phyloP scores from a whole-genome alignment of 805 yeast species.

The Nakazawaea siamensis region DNA sequence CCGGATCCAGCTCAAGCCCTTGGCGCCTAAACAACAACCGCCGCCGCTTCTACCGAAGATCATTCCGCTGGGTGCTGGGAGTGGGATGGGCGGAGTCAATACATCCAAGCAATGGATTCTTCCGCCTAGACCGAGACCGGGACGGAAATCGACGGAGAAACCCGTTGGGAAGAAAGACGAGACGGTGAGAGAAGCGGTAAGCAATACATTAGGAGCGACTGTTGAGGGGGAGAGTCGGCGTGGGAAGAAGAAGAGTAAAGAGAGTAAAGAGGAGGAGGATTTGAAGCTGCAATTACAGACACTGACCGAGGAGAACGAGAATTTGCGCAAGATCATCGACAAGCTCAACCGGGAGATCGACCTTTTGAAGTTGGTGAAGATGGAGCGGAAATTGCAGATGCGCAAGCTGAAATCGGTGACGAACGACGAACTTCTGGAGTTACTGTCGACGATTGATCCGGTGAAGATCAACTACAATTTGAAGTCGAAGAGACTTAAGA shows the following conservation, averaged over 20 bases:
- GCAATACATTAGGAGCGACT: not conserved
- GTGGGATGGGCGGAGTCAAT: slow-evolving; percentile 20
- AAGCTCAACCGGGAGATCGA: slow-evolving; percentile 32
- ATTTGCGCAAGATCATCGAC: slow-evolving; percentile 30
- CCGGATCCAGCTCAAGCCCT: slow-evolving; percentile 1
- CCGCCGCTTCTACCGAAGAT: slow-evolving; percentile 12
- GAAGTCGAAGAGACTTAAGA: slow-evolving; percentile 21
- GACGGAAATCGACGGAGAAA: slow-evolving; percentile 24
- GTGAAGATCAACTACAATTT: slow-evolving; percentile 22
- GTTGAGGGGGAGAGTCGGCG: not conserved
- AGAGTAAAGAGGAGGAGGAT: slow-evolving; percentile 22
- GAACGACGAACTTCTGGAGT: slow-evolving; percentile 10
- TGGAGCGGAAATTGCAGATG: slow-evolving; percentile 22
- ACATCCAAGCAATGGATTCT: slow-evolving; percentile 38
- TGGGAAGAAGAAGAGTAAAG: slow-evolving; percentile 4
- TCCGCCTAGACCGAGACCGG: slow-evolving; percentile 50
- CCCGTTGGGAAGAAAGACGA: not conserved
- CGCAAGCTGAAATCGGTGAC: slow-evolving; percentile 19
- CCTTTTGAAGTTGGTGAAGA: slow-evolving; percentile 18
- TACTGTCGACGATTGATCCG: slow-evolving; percentile 18
- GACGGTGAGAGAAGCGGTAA: slow-evolving; percentile 2
- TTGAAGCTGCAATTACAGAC: slow-evolving; percentile 29
- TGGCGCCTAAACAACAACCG: slow-evolving; percentile 8
- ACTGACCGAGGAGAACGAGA: slow-evolving; percentile 35
- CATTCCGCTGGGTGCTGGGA: no score